Percentiles rank a stretch among this genome's conserved stretches.
Evolutionary conservation across 495 filamentous ascomycete genomes (phyloP).

Genomic region (Penicillium samsonianum): DNA sequence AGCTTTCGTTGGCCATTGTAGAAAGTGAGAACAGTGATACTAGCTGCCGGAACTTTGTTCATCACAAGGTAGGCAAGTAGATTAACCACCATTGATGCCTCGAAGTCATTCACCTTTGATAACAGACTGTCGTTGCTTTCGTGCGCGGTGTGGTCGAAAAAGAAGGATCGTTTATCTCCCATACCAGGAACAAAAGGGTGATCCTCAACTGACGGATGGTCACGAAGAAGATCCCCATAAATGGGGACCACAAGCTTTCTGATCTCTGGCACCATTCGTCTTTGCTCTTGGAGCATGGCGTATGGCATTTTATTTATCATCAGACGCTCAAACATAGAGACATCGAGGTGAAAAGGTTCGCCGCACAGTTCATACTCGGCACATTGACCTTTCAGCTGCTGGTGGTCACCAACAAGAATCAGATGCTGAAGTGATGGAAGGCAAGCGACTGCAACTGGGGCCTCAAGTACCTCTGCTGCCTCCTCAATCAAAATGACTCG

Average conservation of each 20-base stretch:
- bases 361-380: slow-evolving; percentile 55
- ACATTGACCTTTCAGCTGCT: slow-evolving; percentile 68
- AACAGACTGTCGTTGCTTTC: slow-evolving; percentile 65
- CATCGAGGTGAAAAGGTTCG: slow-evolving; percentile 59
- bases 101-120: slow-evolving; percentile 71
- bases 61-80: slow-evolving; percentile 72
- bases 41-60: slow-evolving; percentile 57
- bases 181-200: slow-evolving; percentile 75
- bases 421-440: slow-evolving; percentile 69
- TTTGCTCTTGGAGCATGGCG: slow-evolving; percentile 59
- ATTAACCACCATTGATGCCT: slow-evolving; percentile 74
- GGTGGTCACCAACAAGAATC: slow-evolving; percentile 75
- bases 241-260: slow-evolving; percentile 63
- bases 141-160: slow-evolving; percentile 70
- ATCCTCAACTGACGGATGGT: slow-evolving; percentile 66
- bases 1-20: slow-evolving; percentile 83
- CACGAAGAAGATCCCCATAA: slow-evolving; percentile 59
- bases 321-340: slow-evolving; percentile 79
- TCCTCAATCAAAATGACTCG: slow-evolving; percentile 71
- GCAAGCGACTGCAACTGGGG: slow-evolving; percentile 62
- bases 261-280: slow-evolving; percentile 75
- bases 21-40: slow-evolving; percentile 87
- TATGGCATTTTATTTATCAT: slow-evolving; percentile 68
- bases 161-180: slow-evolving; percentile 66
- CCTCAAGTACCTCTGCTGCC: slow-evolving; percentile 73